Conservation (phyloP, 2,329 filamentous ascomycete genomes). For the Amauroascus verrucosus region DNA sequence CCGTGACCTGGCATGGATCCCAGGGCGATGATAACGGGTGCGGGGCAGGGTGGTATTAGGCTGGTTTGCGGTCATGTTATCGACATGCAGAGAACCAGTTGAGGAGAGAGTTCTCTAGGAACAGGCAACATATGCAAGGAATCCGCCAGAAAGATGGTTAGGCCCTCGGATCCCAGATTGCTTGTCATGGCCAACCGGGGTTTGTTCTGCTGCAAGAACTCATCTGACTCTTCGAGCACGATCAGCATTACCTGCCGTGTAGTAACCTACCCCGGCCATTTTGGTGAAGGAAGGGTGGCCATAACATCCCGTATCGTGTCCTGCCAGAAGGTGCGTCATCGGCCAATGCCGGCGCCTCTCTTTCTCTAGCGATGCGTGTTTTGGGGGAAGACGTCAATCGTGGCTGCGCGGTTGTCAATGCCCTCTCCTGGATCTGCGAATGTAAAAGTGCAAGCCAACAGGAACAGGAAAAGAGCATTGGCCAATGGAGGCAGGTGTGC, state of each 20-base stretch:
- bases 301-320: slow-evolving; percentile 5
- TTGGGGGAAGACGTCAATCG: neutral
- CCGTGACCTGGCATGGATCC: slow-evolving; percentile 2
- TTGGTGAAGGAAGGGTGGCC: neutral
- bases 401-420: neutral
- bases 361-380: neutral
- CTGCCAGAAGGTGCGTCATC: slow-evolving; percentile 1
- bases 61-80: slow-evolving; percentile 9
- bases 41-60: slow-evolving; percentile 11
- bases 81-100: neutral
- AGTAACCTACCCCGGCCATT: neutral
- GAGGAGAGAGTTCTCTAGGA: slow-evolving; percentile 3
- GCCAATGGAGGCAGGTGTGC: neutral
- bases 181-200: slow-evolving; percentile 2
- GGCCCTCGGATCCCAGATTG: slow-evolving; percentile 3
- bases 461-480: neutral
- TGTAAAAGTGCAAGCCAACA: slow-evolving; percentile 2
- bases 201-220: slow-evolving; percentile 7
- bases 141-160: slow-evolving; percentile 4
- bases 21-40: slow-evolving; percentile 4
- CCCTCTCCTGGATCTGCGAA: neutral
- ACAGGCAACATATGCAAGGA: slow-evolving; percentile 9
- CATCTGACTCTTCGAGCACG: slow-evolving; percentile 6
- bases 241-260: slow-evolving; percentile 1
- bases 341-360: slow-evolving; percentile 6